These are phyloP conservation scores for Cladosporium sp. DNA, from an alignment of 2,329 filamentous ascomycete genomes.

Conservation along the genomic window DNA sequence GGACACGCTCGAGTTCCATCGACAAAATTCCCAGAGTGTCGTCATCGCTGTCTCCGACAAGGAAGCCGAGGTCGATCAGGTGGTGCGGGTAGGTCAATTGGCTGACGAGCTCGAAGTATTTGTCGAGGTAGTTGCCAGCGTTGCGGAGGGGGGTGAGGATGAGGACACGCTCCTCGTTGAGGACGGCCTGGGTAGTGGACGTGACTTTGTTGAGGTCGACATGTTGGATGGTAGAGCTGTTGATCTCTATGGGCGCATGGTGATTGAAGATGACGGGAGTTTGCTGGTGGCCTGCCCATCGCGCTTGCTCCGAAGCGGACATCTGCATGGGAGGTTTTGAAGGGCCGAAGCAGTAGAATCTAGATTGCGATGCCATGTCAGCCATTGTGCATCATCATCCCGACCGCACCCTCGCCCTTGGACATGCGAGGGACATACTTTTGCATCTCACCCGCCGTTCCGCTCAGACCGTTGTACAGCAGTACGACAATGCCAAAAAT, in stretches of 20 bases:
- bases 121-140: conserved; percentile 75
- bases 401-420: background rate
- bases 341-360: conserved; percentile 97
- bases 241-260: conserved; percentile 82
- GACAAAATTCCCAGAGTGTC: conserved; percentile 87
- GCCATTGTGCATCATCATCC: background rate
- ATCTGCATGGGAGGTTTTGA: conserved; percentile 95
- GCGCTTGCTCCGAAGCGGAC: conserved; percentile 83
- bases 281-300: conserved; percentile 84
- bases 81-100: conserved; percentile 92
- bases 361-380: conserved; percentile 41
- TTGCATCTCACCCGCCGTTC: conserved; percentile 83
- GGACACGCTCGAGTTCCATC: conserved; percentile 82
- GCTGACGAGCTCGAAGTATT: conserved; percentile 90
- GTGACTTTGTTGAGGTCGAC: conserved; percentile 82
- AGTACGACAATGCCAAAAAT: conserved; percentile 71
- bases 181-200: conserved; percentile 74
- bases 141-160: conserved; percentile 93
- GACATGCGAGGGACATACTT: conserved; percentile 56
- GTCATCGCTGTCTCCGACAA: conserved; percentile 88
- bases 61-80: conserved; percentile 90
- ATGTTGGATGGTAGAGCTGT: conserved; percentile 73
- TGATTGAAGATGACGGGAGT: conserved; percentile 97
- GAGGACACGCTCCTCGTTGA: conserved; percentile 83
- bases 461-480: conserved; percentile 83